Percentiles rank a stretch among this genome's conserved stretches.
Evolutionary conservation across 306 rosid genomes (phyloP).

Genomic region (Elaeagnus macrophylla): DNA sequence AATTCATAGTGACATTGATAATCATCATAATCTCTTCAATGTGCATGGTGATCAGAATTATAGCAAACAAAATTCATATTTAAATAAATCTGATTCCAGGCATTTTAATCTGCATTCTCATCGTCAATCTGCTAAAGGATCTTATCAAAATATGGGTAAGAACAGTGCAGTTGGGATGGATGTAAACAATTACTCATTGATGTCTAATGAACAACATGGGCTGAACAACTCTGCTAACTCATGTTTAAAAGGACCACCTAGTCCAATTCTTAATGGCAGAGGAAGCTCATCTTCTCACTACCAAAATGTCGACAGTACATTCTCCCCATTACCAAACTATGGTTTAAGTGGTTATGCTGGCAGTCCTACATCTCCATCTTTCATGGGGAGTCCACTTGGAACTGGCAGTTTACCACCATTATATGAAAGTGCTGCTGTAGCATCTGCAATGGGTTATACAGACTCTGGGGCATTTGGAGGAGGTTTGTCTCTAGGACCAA

Average conservation of each 20-base stretch:
- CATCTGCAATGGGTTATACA: slow-evolving; percentile 71
- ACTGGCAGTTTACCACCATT: slow-evolving; percentile 66
- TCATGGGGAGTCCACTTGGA: slow-evolving; percentile 74
- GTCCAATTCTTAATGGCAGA: slow-evolving; percentile 42
- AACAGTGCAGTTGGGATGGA: slow-evolving; percentile 39
- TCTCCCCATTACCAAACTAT: slow-evolving; percentile 54
- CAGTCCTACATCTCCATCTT: slow-evolving; percentile 58
- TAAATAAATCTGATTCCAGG: slow-evolving; percentile 56
- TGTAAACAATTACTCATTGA: slow-evolving; percentile 28
- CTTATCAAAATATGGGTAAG: slow-evolving; percentile 42
- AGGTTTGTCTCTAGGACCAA: slow-evolving; percentile 53
- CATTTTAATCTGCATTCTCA: slow-evolving; percentile 39
- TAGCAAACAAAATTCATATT: slow-evolving; percentile 42
- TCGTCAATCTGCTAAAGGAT: slow-evolving; percentile 31
- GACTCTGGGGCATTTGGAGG: slow-evolving; percentile 68
- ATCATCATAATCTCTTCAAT: slow-evolving; percentile 50
- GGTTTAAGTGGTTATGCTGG: slow-evolving; percentile 53
- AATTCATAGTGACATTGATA: slow-evolving; percentile 50
- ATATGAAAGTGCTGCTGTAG: slow-evolving; percentile 73
- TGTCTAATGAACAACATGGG: slow-evolving; percentile 42
- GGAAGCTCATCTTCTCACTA: slow-evolving; percentile 47
- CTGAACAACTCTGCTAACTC: slow-evolving; percentile 33
- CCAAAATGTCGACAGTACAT: slow-evolving; percentile 50
- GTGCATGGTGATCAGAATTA: slow-evolving; percentile 61
- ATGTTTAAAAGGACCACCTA: slow-evolving; percentile 50